A percentile compares a stretch with the other conserved stretches of the same genome.
phyloP scores from a whole-genome alignment of 2,329 filamentous ascomycete species.

The Exophiala aquamarina region DNA sequence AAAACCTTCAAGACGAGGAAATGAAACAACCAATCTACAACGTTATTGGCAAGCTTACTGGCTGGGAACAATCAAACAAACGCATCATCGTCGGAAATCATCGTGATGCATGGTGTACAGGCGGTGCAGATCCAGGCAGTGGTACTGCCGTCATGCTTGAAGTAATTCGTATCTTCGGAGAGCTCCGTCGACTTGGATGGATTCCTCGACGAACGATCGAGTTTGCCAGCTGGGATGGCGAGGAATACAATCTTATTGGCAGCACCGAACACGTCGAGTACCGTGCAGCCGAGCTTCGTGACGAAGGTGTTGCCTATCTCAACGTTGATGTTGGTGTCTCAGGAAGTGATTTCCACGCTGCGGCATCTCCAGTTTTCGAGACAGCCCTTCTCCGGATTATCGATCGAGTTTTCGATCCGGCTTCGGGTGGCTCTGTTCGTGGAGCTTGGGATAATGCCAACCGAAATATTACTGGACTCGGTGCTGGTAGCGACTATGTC shows the following conservation, averaged over 20 bases:
- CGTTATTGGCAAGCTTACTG: slow-evolving; percentile 77
- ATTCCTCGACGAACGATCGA: slow-evolving; percentile 89
- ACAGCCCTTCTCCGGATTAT: slow-evolving; percentile 71
- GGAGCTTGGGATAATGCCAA: slow-evolving; percentile 71
- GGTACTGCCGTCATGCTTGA: slow-evolving; percentile 92
- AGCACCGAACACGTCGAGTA: slow-evolving; percentile 95
- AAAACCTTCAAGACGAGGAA: slow-evolving; percentile 83
- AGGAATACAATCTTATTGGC: slow-evolving; percentile 89
- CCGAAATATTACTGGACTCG: slow-evolving; percentile 65
- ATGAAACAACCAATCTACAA: slow-evolving; percentile 88
- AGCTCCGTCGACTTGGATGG: slow-evolving; percentile 77
- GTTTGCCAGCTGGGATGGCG: slow-evolving; percentile 95
- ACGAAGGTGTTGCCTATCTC: slow-evolving; percentile 79
- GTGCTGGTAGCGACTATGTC: slow-evolving; percentile 77
- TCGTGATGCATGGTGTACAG: slow-evolving; percentile 89
- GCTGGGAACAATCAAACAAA: slow-evolving; percentile 80
- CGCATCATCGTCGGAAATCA: slow-evolving; percentile 90
- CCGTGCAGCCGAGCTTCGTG: slow-evolving; percentile 69
- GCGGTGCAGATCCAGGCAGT: slow-evolving; percentile 79
- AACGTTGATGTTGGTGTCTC: slow-evolving; percentile 85
- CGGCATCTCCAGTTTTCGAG: slow-evolving; percentile 77
- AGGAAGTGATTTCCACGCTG: slow-evolving; percentile 72
- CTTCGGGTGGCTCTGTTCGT: slow-evolving; percentile 59
- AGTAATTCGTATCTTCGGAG: slow-evolving; percentile 79
- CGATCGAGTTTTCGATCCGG: slow-evolving; percentile 71